These are phyloP conservation scores for Ascochyta viciae-villosae DNA, from an alignment of 2,329 filamentous ascomycete species.

Conservation along the genomic window DNA sequence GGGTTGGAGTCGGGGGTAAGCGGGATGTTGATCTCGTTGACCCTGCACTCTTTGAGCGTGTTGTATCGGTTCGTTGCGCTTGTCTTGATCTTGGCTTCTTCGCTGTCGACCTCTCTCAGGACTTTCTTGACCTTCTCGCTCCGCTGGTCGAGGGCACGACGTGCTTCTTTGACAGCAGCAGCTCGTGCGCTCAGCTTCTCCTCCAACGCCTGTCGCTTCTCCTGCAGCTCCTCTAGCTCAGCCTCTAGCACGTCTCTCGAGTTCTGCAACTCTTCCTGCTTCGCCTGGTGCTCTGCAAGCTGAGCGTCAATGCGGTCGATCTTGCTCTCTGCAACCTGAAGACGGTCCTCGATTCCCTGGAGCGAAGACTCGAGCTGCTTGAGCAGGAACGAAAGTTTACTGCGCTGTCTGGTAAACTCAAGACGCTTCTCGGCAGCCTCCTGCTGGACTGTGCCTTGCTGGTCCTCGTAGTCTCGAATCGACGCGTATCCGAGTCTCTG, in stretches of 20 bases:
- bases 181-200: slow-evolving; percentile 72
- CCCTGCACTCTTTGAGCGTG: slow-evolving; percentile 84
- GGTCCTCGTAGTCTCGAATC: slow-evolving; percentile 91
- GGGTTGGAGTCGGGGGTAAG: slow-evolving; percentile 72
- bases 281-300: slow-evolving; percentile 67
- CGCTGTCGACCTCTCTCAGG: slow-evolving; percentile 74
- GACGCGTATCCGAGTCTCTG: slow-evolving; percentile 83
- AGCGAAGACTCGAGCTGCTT: slow-evolving; percentile 74
- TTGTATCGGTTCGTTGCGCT: slow-evolving; percentile 85
- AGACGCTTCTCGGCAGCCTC: slow-evolving; percentile 86
- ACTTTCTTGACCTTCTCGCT: slow-evolving; percentile 81
- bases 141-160: slow-evolving; percentile 80
- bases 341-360: slow-evolving; percentile 71
- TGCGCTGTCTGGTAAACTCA: slow-evolving; percentile 82
- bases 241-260: slow-evolving; percentile 75
- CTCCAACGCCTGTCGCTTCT: slow-evolving; percentile 73
- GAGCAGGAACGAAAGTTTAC: slow-evolving; percentile 66
- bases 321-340: slow-evolving; percentile 71
- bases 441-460: slow-evolving; percentile 90
- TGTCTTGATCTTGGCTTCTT: slow-evolving; percentile 88
- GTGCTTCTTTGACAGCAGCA: slow-evolving; percentile 78
- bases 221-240: slow-evolving; percentile 77
- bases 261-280: slow-evolving; percentile 78
- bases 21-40: slow-evolving; percentile 90
- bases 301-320: slow-evolving; percentile 71